A percentile compares a stretch with the other conserved stretches of the same genome.
Evolutionary conservation across 441 rosid species (phyloP).

Genomic region (Metrosideros polymorpha): DNA sequence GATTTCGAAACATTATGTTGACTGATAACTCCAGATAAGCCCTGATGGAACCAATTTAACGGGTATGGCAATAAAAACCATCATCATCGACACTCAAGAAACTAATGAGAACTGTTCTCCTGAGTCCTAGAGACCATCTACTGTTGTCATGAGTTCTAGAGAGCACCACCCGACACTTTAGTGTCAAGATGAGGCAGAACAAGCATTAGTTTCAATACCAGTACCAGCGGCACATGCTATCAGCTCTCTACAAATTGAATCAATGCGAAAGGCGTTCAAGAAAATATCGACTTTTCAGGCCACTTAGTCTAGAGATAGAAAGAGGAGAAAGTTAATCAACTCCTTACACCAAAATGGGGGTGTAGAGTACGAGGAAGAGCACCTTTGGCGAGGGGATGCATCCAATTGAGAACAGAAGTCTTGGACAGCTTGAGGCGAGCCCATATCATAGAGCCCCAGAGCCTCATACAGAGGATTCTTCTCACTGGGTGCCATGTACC

Average conservation of each 20-base stretch:
- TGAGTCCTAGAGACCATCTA: neutral
- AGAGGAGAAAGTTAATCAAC: neutral
- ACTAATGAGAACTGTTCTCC: neutral
- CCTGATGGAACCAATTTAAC: neutral
- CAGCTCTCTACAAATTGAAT: neutral
- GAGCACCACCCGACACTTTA: neutral
- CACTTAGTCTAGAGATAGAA: neutral
- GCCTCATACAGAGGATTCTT: slow-evolving; percentile 66
- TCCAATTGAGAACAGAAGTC: slow-evolving; percentile 49
- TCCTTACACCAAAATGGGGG: neutral
- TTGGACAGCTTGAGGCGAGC: slow-evolving; percentile 35
- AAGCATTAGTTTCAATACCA: neutral
- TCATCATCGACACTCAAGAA: neutral
- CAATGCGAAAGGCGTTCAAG: neutral
- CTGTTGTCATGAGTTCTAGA: neutral
- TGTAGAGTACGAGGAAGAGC: neutral
- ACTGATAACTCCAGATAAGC: neutral
- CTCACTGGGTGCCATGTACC: slow-evolving; percentile 38
- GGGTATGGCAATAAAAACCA: neutral
- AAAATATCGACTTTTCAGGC: neutral
- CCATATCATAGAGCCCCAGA: slow-evolving; percentile 51
- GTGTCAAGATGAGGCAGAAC: neutral
- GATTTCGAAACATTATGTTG: neutral
- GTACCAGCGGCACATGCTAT: neutral
- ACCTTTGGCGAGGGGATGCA: slow-evolving; percentile 58